Evolutionary conservation across 1,284 basidiomycete genomes (phyloP).

Genomic region (Puccinia polysora): DNA sequence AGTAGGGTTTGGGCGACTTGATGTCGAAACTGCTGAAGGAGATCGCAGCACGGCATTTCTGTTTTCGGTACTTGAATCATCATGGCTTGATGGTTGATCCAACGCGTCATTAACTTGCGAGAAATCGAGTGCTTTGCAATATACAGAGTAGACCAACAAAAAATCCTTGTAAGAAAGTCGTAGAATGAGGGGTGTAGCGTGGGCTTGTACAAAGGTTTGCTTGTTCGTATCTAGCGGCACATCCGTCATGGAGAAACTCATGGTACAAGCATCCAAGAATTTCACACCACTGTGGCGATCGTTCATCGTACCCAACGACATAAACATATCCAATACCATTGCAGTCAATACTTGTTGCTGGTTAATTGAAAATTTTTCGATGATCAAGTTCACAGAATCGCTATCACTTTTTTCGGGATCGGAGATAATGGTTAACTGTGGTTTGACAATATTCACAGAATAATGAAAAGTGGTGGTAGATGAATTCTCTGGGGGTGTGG

Average conservation of each 20-base stretch:
- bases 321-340: constrained; percentile 30
- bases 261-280: constrained; percentile 41
- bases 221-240: constrained; percentile 12
- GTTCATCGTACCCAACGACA: constrained; percentile 42
- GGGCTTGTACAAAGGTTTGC: constrained; percentile 28
- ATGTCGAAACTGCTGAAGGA: background rate
- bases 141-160: constrained; percentile 38
- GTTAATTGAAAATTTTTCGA: constrained; percentile 41
- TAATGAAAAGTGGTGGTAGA: constrained; percentile 16
- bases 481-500: constrained; percentile 2
- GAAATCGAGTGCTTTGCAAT: constrained; percentile 39
- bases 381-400: constrained; percentile 39
- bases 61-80: background rate
- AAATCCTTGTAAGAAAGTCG: constrained; percentile 40
- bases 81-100: background rate
- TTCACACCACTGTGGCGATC: constrained; percentile 30
- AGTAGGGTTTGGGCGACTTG: constrained; percentile 1
- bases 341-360: constrained; percentile 29
- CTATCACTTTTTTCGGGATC: constrained; percentile 41
- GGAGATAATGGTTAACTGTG: constrained; percentile 37
- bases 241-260: constrained; percentile 37
- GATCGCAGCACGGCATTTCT: background rate
- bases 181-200: constrained; percentile 37
- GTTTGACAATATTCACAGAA: constrained; percentile 36
- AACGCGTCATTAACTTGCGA: constrained; percentile 18